Evolutionary conservation across 805 yeast species (phyloP).

Genomic region (Kodamaea leandrae): DNA sequence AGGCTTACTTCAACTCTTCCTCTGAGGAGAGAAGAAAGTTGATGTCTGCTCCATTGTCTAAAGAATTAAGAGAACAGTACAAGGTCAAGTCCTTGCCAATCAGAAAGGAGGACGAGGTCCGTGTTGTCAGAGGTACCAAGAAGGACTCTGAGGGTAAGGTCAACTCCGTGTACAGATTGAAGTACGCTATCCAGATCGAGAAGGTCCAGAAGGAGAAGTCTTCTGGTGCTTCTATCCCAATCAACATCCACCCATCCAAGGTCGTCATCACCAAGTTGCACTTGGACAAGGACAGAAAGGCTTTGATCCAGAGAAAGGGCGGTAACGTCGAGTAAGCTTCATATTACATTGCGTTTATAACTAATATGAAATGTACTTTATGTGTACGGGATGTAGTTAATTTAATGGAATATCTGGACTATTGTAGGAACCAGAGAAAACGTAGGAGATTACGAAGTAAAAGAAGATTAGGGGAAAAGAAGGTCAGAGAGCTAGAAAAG

Average conservation of each 20-base stretch:
- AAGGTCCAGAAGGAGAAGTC: constrained; percentile 97
- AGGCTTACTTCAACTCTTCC: constrained; percentile 98
- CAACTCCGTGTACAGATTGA: constrained; percentile 97
- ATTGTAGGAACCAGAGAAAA: not conserved
- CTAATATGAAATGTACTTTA: constrained; percentile 11
- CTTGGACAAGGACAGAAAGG: constrained; percentile 99
- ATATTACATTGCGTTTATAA: constrained; percentile 10
- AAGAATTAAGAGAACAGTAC: constrained; percentile 97
- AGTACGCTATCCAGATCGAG: constrained; percentile 94
- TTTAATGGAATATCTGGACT: too few species aligned
- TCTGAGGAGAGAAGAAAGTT: constrained; percentile 91
- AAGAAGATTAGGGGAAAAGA: too few species aligned
- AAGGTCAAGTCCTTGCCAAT: constrained; percentile 93
- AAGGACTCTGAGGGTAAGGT: constrained; percentile 99
- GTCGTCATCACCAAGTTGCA: constrained; percentile 97
- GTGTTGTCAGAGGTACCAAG: constrained; percentile 97
- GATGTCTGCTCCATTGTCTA: constrained; percentile 98
- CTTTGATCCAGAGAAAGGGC: constrained; percentile 95
- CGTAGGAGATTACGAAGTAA: not conserved
- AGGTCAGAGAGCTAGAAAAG: too few species aligned
- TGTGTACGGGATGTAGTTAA: constrained; percentile 9
- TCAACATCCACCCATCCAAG: constrained; percentile 97
- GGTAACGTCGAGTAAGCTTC: constrained; percentile 84
- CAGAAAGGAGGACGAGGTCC: constrained; percentile 96
- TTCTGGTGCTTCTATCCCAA: constrained; percentile 95